Conservation (phyloP, 495 filamentous ascomycete species). For the Aspergillus affinis region DNA sequence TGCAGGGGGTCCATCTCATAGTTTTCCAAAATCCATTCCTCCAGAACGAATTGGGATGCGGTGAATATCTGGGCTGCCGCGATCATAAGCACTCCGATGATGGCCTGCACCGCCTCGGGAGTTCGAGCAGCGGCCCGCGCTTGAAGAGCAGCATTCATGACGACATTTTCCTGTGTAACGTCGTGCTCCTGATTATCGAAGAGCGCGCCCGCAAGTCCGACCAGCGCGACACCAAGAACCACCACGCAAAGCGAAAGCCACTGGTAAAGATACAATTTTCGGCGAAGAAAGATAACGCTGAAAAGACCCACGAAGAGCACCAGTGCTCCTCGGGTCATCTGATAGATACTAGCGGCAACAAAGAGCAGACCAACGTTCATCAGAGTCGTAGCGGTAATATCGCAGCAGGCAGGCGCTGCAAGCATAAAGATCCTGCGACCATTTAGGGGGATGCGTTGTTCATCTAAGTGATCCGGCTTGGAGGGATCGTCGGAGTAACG, state of each 20-base stretch:
- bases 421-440: slow-evolving; percentile 77
- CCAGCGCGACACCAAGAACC: slow-evolving; percentile 82
- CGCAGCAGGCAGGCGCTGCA: slow-evolving; percentile 85
- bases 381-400: slow-evolving; percentile 90
- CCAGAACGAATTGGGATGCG: slow-evolving; percentile 90
- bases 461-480: slow-evolving; percentile 49
- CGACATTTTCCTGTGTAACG: slow-evolving; percentile 31
- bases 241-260: slow-evolving; percentile 87
- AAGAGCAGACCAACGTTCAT: slow-evolving; percentile 96
- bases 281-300: slow-evolving; percentile 83
- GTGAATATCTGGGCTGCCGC: slow-evolving; percentile 95
- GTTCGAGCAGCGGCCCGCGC: slow-evolving; percentile 36
- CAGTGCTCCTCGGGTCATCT: slow-evolving; percentile 94
- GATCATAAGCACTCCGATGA: slow-evolving; percentile 84
- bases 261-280: slow-evolving; percentile 76
- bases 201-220: slow-evolving; percentile 84
- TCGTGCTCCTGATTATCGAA: slow-evolving; percentile 57
- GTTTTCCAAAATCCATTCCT: slow-evolving; percentile 90
- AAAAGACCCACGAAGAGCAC: slow-evolving; percentile 95
- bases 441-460: slow-evolving; percentile 55
- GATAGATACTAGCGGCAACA: slow-evolving; percentile 92
- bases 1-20: slow-evolving; percentile 85
- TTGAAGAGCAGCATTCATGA: slow-evolving; percentile 25
- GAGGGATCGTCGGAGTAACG: slow-evolving; percentile 42
- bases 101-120: slow-evolving; percentile 64